Conservation (phyloP, 108 stramenopile genomes). For the Schizochytrium sp. region DNA sequence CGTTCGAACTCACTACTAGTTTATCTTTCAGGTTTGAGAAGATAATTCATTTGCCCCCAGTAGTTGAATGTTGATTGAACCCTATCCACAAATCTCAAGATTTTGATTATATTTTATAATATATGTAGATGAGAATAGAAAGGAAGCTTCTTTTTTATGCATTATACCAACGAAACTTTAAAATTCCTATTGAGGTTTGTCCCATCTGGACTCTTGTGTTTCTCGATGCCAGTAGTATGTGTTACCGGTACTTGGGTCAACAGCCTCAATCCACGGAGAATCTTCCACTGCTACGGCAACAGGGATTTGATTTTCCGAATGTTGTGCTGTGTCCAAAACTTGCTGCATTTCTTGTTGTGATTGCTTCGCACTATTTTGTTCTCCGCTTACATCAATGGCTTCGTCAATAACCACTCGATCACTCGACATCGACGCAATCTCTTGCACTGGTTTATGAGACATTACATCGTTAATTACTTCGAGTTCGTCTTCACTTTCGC, state of each 20-base stretch:
- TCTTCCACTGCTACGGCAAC: neutral
- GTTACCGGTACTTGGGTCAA: neutral
- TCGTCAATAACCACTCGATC: too few species aligned
- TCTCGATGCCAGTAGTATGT: slow-evolving; percentile 24
- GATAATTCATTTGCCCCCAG: too few species aligned
- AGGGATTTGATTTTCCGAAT: neutral
- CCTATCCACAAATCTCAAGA: too few species aligned
- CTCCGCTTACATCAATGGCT: too few species aligned
- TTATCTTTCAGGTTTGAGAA: too few species aligned
- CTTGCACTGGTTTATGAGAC: neutral
- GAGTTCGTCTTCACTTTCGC: neutral
- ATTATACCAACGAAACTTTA: too few species aligned
- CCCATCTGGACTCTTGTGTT: neutral
- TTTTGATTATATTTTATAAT: too few species aligned
- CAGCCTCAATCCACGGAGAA: slow-evolving; percentile 7
- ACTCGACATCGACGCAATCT: neutral
- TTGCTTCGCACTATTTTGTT: neutral
- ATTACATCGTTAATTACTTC: neutral
- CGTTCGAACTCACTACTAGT: too few species aligned
- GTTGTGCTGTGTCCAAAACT: neutral
- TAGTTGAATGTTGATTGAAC: too few species aligned
- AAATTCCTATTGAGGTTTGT: neutral
- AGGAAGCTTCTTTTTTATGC: too few species aligned
- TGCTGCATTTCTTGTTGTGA: neutral
- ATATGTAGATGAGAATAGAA: too few species aligned